These are phyloP conservation scores for Xanthoconium stramineum DNA, from an alignment of 768 basidiomycete genomes.

Conservation along the genomic window DNA sequence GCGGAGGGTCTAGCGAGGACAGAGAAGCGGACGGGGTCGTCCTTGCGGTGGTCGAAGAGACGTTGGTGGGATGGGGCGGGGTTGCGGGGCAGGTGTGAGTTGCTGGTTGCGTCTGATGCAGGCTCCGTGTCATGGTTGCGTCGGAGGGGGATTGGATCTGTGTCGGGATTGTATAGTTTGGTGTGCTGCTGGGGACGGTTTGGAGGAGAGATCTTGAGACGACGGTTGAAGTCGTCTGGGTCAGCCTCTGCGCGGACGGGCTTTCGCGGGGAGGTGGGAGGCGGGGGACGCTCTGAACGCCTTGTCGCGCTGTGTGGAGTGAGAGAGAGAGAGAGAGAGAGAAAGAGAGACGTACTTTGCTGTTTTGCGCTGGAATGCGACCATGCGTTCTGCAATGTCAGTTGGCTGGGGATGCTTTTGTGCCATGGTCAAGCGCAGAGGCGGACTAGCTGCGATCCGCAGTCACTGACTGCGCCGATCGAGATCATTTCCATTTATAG, in stretches of 20 bases:
- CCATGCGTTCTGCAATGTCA: constrained; percentile 60
- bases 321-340: not conserved
- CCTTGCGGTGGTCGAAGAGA: constrained; percentile 85
- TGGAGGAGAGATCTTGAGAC: constrained; percentile 62
- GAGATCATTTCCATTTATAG: constrained; percentile 26
- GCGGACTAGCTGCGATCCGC: constrained; percentile 19
- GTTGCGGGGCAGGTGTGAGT: constrained; percentile 41
- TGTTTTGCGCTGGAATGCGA: constrained; percentile 63
- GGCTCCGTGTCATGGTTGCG: constrained; percentile 63
- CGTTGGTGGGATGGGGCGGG: constrained; percentile 43
- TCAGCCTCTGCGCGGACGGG: constrained; percentile 43
- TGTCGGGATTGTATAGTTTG: constrained; percentile 72
- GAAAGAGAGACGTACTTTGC: constrained; percentile 45
- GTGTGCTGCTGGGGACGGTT: constrained; percentile 34
- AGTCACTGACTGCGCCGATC: constrained; percentile 35
- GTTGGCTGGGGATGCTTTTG: constrained; percentile 39
- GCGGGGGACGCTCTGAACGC: constrained; percentile 42
- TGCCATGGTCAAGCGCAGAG: constrained; percentile 9
- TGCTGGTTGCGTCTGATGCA: constrained; percentile 55
- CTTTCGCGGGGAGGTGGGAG: constrained; percentile 31
- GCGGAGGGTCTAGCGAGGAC: constrained; percentile 51
- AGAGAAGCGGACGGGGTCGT: constrained; percentile 87
- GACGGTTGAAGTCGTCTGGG: constrained; percentile 69
- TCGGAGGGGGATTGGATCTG: constrained; percentile 61
- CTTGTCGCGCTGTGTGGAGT: constrained; percentile 39